Conservation (phyloP, 371 early-diverging fungal species). For the Apophysomyces variabilis region DNA sequence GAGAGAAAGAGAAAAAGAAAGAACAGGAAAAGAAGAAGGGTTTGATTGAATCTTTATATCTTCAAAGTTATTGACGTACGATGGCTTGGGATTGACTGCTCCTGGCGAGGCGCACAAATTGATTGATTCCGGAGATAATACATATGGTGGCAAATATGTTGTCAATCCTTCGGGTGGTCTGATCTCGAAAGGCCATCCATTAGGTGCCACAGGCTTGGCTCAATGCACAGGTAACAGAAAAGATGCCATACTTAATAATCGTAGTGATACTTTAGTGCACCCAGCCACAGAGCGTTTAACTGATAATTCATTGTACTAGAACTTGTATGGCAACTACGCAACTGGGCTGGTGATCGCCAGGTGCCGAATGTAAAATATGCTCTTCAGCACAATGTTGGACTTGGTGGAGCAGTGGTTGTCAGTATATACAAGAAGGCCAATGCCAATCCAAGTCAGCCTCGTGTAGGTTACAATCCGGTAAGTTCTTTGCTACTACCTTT, state of each 20-base stretch:
- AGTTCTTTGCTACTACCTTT: conserved; percentile 1
- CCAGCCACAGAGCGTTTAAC: no score
- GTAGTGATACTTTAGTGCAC: no score
- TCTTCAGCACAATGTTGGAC: conserved; percentile 82
- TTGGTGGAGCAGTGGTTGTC: conserved; percentile 81
- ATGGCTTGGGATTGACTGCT: conserved; percentile 73
- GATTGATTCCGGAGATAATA: conserved; percentile 59
- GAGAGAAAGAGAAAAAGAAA: no score
- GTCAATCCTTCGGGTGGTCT: conserved; percentile 85
- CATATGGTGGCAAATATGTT: conserved; percentile 67
- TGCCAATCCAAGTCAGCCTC: conserved; percentile 46
- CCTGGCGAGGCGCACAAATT: conserved; percentile 68
- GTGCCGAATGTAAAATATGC: conserved; percentile 69
- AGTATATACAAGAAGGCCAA: conserved; percentile 67
- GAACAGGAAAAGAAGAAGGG: no score
- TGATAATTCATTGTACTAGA: conserved; percentile 22
- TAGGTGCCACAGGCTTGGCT: conserved; percentile 83
- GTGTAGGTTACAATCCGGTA: conserved; percentile 75
- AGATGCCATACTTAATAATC: no score
- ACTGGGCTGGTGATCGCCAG: conserved; percentile 78
- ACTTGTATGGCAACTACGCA: conserved; percentile 68
- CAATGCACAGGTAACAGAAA: conserved; percentile 65
- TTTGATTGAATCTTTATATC: no score
- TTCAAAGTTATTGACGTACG: conserved; percentile 70
- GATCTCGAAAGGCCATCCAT: conserved; percentile 83